A percentile compares a stretch with the other conserved stretches of the same genome.
These are phyloP conservation scores for Syncephalastrum racemosum DNA, from an alignment of 371 early-diverging fungal species.

Conservation along the genomic window DNA sequence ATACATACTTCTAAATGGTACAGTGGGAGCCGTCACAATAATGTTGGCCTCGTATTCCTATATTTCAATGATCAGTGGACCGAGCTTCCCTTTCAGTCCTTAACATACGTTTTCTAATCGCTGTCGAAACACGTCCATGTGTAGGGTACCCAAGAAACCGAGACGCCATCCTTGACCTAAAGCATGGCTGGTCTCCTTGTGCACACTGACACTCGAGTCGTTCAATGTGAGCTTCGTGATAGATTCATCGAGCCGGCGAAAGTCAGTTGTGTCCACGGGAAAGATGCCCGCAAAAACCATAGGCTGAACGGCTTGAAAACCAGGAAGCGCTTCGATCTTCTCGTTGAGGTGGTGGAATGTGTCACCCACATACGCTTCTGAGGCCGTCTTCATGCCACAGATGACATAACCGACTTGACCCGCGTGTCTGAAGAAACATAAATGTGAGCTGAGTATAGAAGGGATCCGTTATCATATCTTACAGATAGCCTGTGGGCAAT, in stretches of 20 bases:
- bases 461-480: slow-evolving; percentile 24
- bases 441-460: slow-evolving; percentile 3
- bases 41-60: slow-evolving; percentile 90
- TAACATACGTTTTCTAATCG: slow-evolving; percentile 80
- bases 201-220: slow-evolving; percentile 90
- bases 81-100: too few relatives aligned
- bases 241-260: slow-evolving; percentile 84
- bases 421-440: slow-evolving; percentile 53
- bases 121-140: slow-evolving; percentile 97
- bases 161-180: slow-evolving; percentile 97
- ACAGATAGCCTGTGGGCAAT: slow-evolving; percentile 71
- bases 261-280: slow-evolving; percentile 90
- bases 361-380: slow-evolving; percentile 96
- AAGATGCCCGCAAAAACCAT: slow-evolving; percentile 95
- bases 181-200: slow-evolving; percentile 86
- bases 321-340: slow-evolving; percentile 77
- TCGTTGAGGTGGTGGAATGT: slow-evolving; percentile 77
- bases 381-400: slow-evolving; percentile 89
- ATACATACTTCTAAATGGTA: slow-evolving; percentile 73
- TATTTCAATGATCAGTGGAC: not conserved
- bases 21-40: slow-evolving; percentile 92
- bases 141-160: slow-evolving; percentile 94
- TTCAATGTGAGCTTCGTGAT: slow-evolving; percentile 91
- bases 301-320: slow-evolving; percentile 90
- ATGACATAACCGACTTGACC: slow-evolving; percentile 97